A percentile compares a stretch with the other conserved stretches of the same genome.
phyloP scores from a whole-genome alignment of 495 filamentous ascomycete genomes.

The Staphylotrichum longicolle region DNA sequence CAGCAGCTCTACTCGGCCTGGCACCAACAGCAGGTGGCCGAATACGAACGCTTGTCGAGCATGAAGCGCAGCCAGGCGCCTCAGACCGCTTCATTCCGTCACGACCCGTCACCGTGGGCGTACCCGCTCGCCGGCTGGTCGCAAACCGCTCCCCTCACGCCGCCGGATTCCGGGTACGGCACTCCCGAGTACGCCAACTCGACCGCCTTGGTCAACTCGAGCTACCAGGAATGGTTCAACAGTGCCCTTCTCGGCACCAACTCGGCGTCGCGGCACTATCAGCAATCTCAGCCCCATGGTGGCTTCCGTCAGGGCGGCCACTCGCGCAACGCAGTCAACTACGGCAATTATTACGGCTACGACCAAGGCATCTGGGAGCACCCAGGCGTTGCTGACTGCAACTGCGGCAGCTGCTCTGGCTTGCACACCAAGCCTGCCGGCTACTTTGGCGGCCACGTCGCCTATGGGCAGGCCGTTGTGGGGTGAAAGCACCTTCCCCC shows the following conservation, averaged over 20 bases:
- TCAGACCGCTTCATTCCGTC: constrained; percentile 43
- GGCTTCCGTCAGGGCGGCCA: constrained; percentile 52
- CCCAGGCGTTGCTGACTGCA: constrained; percentile 62
- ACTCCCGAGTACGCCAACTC: constrained; percentile 50
- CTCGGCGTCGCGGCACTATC: constrained; percentile 32
- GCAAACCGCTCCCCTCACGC: constrained; percentile 45
- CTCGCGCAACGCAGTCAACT: constrained; percentile 36
- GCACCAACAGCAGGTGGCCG: constrained; percentile 52
- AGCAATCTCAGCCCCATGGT: constrained; percentile 44
- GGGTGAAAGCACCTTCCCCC: constrained; percentile 42
- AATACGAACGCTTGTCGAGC: constrained; percentile 47
- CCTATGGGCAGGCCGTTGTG: constrained; percentile 64
- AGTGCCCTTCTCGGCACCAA: constrained; percentile 37
- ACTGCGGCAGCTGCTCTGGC: constrained; percentile 61
- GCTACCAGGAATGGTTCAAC: constrained; percentile 48
- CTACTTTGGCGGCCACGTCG: constrained; percentile 61
- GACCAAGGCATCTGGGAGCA: constrained; percentile 59
- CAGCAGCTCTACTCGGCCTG: constrained; percentile 46
- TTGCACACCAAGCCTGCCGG: constrained; percentile 55
- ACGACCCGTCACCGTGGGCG: constrained; percentile 48
- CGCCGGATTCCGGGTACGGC: constrained; percentile 52
- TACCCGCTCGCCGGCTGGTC: constrained; percentile 35
- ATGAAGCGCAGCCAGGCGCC: constrained; percentile 48
- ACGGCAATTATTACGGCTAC: constrained; percentile 48
- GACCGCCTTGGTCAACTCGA: constrained; percentile 42